Base-by-base conservation (phyloP, 23 red algal genomes). In the Gracilaria gracilis region DNA sequence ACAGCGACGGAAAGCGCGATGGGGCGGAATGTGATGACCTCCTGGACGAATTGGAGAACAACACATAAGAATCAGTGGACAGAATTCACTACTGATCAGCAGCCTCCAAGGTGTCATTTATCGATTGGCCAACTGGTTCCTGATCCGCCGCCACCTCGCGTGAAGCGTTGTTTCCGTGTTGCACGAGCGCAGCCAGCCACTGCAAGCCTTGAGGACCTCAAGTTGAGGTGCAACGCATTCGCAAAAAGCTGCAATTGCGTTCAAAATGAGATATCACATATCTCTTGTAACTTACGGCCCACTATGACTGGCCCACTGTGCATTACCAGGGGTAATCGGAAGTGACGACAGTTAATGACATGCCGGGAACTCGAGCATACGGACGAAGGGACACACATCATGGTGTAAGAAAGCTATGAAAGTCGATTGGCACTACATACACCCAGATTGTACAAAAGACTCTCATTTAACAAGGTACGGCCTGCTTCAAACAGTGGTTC, bases 131-230 rank as follows among this genome's bases (percentile, higher is more conserved):
- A 19, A 14, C 8, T 34, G 0, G 4, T 3, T 28, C 27, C 37
- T 69, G 64, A 69, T 69, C 64, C 64, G 64, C 64, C 31, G 64
- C 64, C 33, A 8, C 64, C 28, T 15, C 64, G 28, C 64, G 31
- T 64, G 33, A 8, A 32, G 9, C 4, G 32, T 15, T 20, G 8
- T 69, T 20, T 38, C 9, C 32, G 64, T 17, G 33, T 12, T 2
- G 23, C 25, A 33, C 33, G 61, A 65, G 33, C 7, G 7, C 44
- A n/a, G n/a, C n/a, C n/a, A n/a, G n/a, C n/a, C n/a, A n/a, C n/a
- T n/a, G n/a, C n/a, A n/a, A n/a, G n/a, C n/a, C n/a, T n/a, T n/a
- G n/a, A n/a, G n/a, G n/a, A 5, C 44, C 44, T 48, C 61, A n/a
- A 27, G 6, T 24, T 65, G 25, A n/a, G 17, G 4, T 27, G 33